phyloP scores from a whole-genome alignment of 305 asterid species.

The Coffea humblotiana region DNA sequence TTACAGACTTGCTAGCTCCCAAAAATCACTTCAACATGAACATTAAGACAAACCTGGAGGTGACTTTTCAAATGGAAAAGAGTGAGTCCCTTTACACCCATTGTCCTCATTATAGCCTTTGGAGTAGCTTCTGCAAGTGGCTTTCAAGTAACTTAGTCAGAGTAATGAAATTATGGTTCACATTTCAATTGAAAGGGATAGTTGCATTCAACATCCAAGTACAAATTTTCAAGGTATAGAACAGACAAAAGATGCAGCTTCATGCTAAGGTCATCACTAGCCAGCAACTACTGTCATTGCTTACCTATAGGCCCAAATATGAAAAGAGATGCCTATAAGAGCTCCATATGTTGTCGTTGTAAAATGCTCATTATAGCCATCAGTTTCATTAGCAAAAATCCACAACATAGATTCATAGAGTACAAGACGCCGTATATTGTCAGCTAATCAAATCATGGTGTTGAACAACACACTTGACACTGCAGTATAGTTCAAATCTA shows the following conservation, averaged over 20 bases:
- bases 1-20: constrained; percentile 16
- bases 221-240: not conserved
- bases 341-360: not conserved
- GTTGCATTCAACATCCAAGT: constrained; percentile 12
- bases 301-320: not conserved
- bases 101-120: constrained; percentile 76
- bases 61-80: constrained; percentile 88
- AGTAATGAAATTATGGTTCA: not conserved
- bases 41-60: constrained; percentile 62
- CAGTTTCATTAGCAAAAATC: not conserved
- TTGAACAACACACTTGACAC: not conserved
- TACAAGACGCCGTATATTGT: not conserved
- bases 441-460: not conserved
- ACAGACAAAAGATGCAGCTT: not conserved
- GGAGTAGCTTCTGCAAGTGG: constrained; percentile 83
- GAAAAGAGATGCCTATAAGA: not conserved
- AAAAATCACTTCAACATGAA: not conserved
- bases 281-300: not conserved
- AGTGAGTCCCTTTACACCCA: constrained; percentile 92
- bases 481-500: not conserved
- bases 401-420: not conserved
- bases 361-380: not conserved
- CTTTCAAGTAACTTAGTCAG: constrained; percentile 4
- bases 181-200: not conserved
- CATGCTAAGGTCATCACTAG: not conserved